Base-by-base conservation (phyloP, 371 early-diverging fungal species). In the Paraphysoderma sedebokerense region DNA sequence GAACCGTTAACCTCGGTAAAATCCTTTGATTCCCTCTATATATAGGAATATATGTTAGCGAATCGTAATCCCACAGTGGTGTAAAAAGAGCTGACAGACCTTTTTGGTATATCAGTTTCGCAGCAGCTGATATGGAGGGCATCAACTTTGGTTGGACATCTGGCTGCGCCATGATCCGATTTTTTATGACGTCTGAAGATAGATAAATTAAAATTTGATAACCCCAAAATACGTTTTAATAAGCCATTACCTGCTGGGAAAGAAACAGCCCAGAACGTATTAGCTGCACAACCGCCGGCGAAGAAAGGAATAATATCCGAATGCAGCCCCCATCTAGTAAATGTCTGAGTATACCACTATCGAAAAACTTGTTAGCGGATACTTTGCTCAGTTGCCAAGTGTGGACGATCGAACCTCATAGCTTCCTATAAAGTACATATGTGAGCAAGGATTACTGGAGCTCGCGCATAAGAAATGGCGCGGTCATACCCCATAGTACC, bases 261-360 rank as follows among this genome's bases (percentile, higher is more conserved):
- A 34, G 80, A 73, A 38, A 84, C 69, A 11, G 76, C 52, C 92
- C 92, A 93, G 57, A 90, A 93, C 11, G 74, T 72, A 44, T 80
- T 89, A 30, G 95, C 91, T 33, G 86, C 82, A 40, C 87, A 52
- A 11, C 92, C 92, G 46, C 85, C 93, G 1, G 88, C 88, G 39
- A 89, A 51, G 58, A 91, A 90, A 20, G 83, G 79, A 45, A 82
- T 62, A 5, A 67, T 66, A 29, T 71, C 72, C 39, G 74, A 75
- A 0, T 75, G 54, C 56, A 76, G 57, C 45, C 72, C 49, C 28
- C 52, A 45, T 22, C 24, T 1, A 2, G 31, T 12, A 15, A 44
- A 15, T 7, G 17, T 7, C 8, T 44, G 35, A 11, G 41, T 13
- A 20, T 38, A 24, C n/a, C 27, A 42, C 5, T 17, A 5, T 29